Base-by-base conservation (phyloP, 2,329 filamentous ascomycete species). In the Metarhizium guizhouense region DNA sequence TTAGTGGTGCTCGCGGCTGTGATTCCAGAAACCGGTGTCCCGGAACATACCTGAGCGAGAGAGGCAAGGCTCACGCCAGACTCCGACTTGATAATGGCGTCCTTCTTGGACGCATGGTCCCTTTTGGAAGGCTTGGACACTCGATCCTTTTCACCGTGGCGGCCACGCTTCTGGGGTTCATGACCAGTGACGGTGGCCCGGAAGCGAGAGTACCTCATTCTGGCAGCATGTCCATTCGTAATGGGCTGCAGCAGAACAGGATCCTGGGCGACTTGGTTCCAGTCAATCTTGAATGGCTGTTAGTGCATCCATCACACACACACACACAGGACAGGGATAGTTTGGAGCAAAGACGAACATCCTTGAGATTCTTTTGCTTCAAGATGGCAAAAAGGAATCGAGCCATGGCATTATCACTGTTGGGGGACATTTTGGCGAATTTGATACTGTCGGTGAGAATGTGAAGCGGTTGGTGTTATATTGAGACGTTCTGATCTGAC, bases 331-430 rank as follows among this genome's bases (percentile, higher is more conserved):
- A 3, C 8, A 49, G 34, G 8, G 13, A n/a, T 8, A 7, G 13
- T 32, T 25, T 4, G 30, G 30, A 25, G 32, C 3, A 7, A 25
- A 58, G 43, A 73, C 81, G 74, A 68, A 84, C 81, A 69, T 83
- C 79, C 63, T 82, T 83, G 53, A 83, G 74, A 56, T 75, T 78
- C 68, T 82, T 83, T 69, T 84, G 81, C 66, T 76, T 76, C 57
- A 84, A 63, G 57, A 84, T 83, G 42, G 80, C 81, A 62, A 82
- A 81, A 57, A 84, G 75, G 56, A 84, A 81, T 54, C 80, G 73
- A 57, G 78, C 76, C 74, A 81, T 82, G 55, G 74, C 72, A 64
- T 77, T 81, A 64, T 84, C 80, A 61, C 76, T 75, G 68, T 76
- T 80, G 65, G 76, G 71, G 59, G 79, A 72, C 79, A 82, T 82